phyloP scores from a whole-genome alignment of 352 stramenopile genomes.

The Phytophthora hybrid region DNA sequence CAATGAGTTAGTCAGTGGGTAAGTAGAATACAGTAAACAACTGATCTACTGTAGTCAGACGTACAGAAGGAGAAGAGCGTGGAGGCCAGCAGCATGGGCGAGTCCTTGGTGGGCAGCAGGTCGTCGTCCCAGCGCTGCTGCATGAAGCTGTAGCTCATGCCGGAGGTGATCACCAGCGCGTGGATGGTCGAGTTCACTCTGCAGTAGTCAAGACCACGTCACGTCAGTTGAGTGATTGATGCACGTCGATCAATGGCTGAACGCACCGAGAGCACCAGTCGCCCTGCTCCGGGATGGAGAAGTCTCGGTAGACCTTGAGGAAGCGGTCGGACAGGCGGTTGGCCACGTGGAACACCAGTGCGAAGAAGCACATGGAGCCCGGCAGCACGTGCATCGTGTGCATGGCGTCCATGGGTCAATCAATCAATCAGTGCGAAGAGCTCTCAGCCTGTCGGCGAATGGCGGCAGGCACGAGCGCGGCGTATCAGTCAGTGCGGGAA shows the following conservation, averaged over 20 bases:
- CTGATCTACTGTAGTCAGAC: constrained; percentile 24
- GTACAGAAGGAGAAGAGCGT: constrained; percentile 85
- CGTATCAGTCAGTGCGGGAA: constrained; percentile 26
- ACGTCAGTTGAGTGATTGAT: constrained; percentile 5
- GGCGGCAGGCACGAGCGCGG: constrained; percentile 1
- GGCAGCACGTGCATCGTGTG: constrained; percentile 59
- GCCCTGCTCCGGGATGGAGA: constrained; percentile 69
- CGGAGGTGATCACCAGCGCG: constrained; percentile 66
- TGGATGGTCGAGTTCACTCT: constrained; percentile 88
- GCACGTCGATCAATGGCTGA: neutral
- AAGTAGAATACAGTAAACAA: too few relatives aligned
- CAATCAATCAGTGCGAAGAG: neutral
- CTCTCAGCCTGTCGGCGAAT: constrained; percentile 22
- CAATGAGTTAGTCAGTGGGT: neutral
- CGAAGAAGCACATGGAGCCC: constrained; percentile 65
- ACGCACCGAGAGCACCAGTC: constrained; percentile 84
- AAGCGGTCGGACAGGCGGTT: constrained; percentile 63
- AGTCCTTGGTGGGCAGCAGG: constrained; percentile 63
- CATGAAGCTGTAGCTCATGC: constrained; percentile 69
- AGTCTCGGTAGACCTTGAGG: constrained; percentile 74
- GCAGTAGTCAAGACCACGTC: neutral
- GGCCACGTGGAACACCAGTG: constrained; percentile 58
- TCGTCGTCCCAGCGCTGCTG: constrained; percentile 74
- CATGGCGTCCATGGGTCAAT: constrained; percentile 13
- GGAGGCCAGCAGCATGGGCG: constrained; percentile 50